phyloP scores from a whole-genome alignment of 257 asterid genomes.

The Penstemon davidsonii region DNA sequence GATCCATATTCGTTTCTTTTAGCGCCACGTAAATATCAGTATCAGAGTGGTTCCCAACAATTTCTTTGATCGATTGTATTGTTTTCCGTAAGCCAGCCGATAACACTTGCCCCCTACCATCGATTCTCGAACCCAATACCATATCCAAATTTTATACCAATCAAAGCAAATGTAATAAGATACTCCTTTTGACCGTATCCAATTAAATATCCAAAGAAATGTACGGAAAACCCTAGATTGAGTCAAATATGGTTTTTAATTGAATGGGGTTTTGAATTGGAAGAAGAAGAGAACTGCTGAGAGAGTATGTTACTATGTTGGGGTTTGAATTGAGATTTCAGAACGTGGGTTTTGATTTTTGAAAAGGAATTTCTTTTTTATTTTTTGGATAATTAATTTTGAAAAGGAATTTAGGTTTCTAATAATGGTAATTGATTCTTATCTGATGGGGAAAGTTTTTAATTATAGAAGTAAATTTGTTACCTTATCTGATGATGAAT shows the following conservation, averaged over 20 bases:
- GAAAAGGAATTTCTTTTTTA: too few species aligned
- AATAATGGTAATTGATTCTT: constrained; percentile 26
- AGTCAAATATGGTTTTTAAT: constrained; percentile 27
- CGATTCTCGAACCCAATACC: constrained; percentile 64
- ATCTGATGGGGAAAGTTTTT: constrained; percentile 30
- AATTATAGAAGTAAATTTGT: not conserved
- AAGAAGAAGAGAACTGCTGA: constrained; percentile 50
- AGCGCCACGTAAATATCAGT: constrained; percentile 84
- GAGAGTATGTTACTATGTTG: not conserved
- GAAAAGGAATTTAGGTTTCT: constrained; percentile 36
- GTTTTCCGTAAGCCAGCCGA: constrained; percentile 78
- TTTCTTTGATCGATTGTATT: constrained; percentile 78
- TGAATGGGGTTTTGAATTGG: constrained; percentile 6
- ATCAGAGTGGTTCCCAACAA: constrained; percentile 80
- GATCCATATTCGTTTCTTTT: constrained; percentile 90
- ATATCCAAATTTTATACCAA: constrained; percentile 41
- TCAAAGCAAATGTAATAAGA: constrained; percentile 14
- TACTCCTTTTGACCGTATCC: not conserved
- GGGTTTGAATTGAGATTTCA: not conserved
- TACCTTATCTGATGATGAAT: too few species aligned
- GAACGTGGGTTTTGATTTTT: constrained; percentile 57
- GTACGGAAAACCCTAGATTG: constrained; percentile 24
- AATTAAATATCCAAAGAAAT: not conserved
- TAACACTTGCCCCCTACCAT: constrained; percentile 63
- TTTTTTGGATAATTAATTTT: not conserved